Percentiles rank a stretch among this genome's conserved stretches.
These are phyloP conservation scores for Talaromyces sp. DNA, from an alignment of 2,329 filamentous ascomycete species.

Conservation along the genomic window DNA sequence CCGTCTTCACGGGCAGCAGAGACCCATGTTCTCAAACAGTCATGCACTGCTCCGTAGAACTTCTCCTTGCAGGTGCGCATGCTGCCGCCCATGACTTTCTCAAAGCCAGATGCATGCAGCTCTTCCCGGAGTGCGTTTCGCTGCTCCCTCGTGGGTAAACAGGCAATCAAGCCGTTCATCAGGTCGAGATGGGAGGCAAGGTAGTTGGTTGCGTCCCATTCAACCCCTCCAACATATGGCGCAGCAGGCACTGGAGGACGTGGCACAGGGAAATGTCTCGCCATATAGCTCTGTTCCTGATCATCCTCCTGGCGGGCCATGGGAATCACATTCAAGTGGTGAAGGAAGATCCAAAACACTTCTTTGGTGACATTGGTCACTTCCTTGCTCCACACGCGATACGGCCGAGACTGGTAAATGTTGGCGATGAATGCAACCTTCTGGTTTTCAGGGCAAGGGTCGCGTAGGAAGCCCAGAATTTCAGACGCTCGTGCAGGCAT, in stretches of 20 bases:
- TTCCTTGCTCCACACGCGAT: constrained; percentile 92
- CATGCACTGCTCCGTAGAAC: constrained; percentile 89
- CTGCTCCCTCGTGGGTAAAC: constrained; percentile 61
- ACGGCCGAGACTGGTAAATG: constrained; percentile 82
- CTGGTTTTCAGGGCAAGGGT: constrained; percentile 69
- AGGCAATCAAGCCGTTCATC: constrained; percentile 83
- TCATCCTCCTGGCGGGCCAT: constrained; percentile 30
- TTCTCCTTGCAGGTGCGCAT: constrained; percentile 94
- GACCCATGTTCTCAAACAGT: constrained; percentile 84
- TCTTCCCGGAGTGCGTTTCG: constrained; percentile 76
- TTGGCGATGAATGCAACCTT: constrained; percentile 82
- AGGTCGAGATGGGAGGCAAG: constrained; percentile 88
- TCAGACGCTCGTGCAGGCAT: constrained; percentile 63
- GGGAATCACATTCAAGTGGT: constrained; percentile 83
- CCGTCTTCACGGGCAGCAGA: constrained; percentile 79
- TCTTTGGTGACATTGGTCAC: constrained; percentile 90
- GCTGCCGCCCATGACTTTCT: constrained; percentile 79
- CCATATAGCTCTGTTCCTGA: constrained; percentile 21
- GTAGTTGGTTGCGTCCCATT: constrained; percentile 98
- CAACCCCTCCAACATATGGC: constrained; percentile 92
- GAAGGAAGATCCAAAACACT: constrained; percentile 98
- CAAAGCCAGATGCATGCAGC: constrained; percentile 78
- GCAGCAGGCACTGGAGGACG: constrained; percentile 88
- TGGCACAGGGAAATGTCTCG: constrained; percentile 75
- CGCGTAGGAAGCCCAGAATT: constrained; percentile 74